Conservation (phyloP, 306 rosid species). For the Urtica urens region DNA sequence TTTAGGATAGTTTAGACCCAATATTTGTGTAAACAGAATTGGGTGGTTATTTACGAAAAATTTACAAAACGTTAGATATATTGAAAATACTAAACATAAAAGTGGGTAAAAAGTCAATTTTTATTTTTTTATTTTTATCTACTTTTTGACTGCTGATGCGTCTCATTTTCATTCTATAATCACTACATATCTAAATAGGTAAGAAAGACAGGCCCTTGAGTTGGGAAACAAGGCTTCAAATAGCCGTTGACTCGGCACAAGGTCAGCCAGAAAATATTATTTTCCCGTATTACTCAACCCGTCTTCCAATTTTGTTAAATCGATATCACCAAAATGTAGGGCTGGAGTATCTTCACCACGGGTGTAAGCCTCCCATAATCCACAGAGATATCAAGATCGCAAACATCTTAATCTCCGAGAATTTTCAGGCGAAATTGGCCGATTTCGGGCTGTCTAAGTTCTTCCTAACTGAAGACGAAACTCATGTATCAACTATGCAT, state of each 20-base stretch:
- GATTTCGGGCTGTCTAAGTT: slow-evolving; percentile 43
- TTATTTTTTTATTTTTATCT: not conserved
- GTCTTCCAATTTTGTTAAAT: too few species aligned
- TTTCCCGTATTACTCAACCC: not conserved
- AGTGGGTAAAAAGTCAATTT: too few species aligned
- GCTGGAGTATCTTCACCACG: slow-evolving; percentile 20
- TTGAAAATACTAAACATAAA: too few species aligned
- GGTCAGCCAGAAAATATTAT: slow-evolving; percentile 13
- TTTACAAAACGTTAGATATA: too few species aligned
- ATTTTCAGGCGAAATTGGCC: slow-evolving; percentile 30
- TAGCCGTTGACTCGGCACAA: slow-evolving; percentile 31
- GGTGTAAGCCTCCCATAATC: slow-evolving; percentile 19
- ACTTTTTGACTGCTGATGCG: too few species aligned
- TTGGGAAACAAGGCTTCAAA: slow-evolving; percentile 28
- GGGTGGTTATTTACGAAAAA: too few species aligned
- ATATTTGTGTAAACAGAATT: too few species aligned
- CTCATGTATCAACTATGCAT: slow-evolving; percentile 21
- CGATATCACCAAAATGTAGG: not conserved
- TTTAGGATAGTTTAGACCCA: not conserved
- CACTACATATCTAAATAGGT: not conserved
- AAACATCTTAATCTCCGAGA: slow-evolving; percentile 32
- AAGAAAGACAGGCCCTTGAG: slow-evolving; percentile 6
- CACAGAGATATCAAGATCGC: slow-evolving; percentile 51
- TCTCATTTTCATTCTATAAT: not conserved
- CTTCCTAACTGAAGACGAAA: slow-evolving; percentile 13